These are phyloP conservation scores for Podaxis sp. DNA, from an alignment of 768 basidiomycete species.

Conservation along the genomic window DNA sequence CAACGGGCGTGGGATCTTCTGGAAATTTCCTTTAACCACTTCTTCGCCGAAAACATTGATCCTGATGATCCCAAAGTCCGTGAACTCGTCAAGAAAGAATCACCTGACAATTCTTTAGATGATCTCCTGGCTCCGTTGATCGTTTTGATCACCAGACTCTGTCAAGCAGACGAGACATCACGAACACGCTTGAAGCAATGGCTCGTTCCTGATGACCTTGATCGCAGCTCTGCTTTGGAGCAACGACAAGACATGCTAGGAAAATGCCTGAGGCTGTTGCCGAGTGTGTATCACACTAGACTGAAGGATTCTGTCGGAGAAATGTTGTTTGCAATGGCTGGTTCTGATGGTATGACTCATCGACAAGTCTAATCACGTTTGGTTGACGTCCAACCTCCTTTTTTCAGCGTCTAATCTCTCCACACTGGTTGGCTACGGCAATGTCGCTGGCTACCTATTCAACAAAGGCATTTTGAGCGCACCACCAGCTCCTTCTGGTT, in stretches of 20 bases:
- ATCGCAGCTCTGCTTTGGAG: conserved; percentile 76
- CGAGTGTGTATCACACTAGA: conserved; percentile 66
- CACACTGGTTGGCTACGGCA: conserved; percentile 89
- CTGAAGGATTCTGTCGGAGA: conserved; percentile 81
- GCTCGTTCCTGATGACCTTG: conserved; percentile 75
- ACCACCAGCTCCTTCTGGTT: conserved; percentile 34
- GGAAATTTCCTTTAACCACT: conserved; percentile 52
- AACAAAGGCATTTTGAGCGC: conserved; percentile 79
- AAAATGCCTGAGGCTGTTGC: conserved; percentile 70
- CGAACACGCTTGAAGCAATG: conserved; percentile 55
- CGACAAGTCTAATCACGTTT: not conserved
- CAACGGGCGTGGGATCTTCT: conserved; percentile 66
- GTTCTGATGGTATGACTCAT: conserved; percentile 55
- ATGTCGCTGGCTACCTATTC: conserved; percentile 92
- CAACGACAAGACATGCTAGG: conserved; percentile 71
- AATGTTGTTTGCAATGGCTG: conserved; percentile 79
- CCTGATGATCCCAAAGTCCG: conserved; percentile 63
- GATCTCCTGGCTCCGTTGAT: conserved; percentile 75
- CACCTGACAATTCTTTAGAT: conserved; percentile 58
- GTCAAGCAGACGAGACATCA: conserved; percentile 55
- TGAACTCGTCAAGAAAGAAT: conserved; percentile 42
- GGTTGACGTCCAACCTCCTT: not conserved
- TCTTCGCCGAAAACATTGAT: conserved; percentile 61
- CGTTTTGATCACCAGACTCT: conserved; percentile 69
- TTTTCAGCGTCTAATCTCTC: conserved; percentile 58